These are phyloP conservation scores for Ascochyta clinopodiicola DNA, from an alignment of 2,329 filamentous ascomycete genomes.

Conservation along the genomic window DNA sequence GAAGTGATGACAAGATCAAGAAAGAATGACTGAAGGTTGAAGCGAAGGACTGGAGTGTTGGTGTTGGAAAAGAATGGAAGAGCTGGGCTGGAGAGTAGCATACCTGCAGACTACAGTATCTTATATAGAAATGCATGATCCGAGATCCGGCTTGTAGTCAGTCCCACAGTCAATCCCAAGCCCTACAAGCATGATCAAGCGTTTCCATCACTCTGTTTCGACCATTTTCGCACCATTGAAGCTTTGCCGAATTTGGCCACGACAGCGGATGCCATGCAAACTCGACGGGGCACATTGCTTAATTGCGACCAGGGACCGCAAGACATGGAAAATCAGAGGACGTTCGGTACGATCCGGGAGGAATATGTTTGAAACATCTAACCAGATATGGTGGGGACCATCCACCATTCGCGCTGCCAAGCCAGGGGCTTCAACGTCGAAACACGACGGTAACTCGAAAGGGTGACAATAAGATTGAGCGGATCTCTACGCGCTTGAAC, in stretches of 20 bases:
- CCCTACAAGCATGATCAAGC: slow-evolving; percentile 13
- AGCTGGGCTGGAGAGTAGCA: slow-evolving; percentile 21
- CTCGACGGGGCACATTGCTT: slow-evolving; percentile 12
- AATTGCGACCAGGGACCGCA: slow-evolving; percentile 2
- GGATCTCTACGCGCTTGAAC: not conserved
- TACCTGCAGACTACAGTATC: slow-evolving; percentile 1
- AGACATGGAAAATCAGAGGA: slow-evolving; percentile 17
- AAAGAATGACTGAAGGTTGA: slow-evolving; percentile 24
- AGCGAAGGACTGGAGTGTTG: slow-evolving; percentile 22
- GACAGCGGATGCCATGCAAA: slow-evolving; percentile 15
- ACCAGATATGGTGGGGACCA: slow-evolving; percentile 2
- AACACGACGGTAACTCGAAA: slow-evolving; percentile 20
- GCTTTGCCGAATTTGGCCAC: slow-evolving; percentile 3
- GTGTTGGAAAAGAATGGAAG: slow-evolving; percentile 25
- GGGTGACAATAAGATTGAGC: slow-evolving; percentile 14
- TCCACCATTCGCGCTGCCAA: slow-evolving; percentile 24
- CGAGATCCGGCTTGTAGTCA: slow-evolving; percentile 1
- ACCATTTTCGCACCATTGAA: slow-evolving; percentile 15
- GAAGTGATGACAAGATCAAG: slow-evolving; percentile 15
- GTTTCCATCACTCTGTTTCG: slow-evolving; percentile 15
- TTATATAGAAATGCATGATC: slow-evolving; percentile 21
- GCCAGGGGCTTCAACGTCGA: slow-evolving; percentile 20
- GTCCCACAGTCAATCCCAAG: slow-evolving; percentile 12
- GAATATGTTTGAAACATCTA: slow-evolving; percentile 28
- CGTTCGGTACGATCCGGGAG: slow-evolving; percentile 14